Evolutionary conservation across 2,329 filamentous ascomycete species (phyloP).

Genomic region (Curvularia spicifera): DNA sequence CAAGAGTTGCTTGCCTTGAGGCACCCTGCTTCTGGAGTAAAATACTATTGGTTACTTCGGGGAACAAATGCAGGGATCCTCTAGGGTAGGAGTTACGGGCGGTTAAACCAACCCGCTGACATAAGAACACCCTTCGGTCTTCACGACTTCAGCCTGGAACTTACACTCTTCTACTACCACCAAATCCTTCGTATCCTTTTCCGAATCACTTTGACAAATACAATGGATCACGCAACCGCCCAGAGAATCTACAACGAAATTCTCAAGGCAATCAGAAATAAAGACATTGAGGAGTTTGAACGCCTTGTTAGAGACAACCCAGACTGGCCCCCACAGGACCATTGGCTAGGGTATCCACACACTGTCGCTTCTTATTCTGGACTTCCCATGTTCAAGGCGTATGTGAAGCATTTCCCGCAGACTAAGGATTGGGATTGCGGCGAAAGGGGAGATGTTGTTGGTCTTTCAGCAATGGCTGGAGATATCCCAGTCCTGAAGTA

Average conservation of each 20-base stretch:
- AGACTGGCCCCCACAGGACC: background rate
- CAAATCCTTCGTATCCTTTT: background rate
- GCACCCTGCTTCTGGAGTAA: background rate
- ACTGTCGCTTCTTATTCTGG: background rate
- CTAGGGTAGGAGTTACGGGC: background rate
- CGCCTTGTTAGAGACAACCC: background rate
- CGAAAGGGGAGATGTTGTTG: background rate
- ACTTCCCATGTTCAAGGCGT: slow-evolving; percentile 3
- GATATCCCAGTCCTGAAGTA: slow-evolving; percentile 1
- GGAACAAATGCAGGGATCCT: background rate
- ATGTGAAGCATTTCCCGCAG: slow-evolving; percentile 1
- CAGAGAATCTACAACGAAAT: background rate
- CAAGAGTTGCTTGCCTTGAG: background rate
- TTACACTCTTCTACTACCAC: background rate
- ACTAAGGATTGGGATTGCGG: slow-evolving; percentile 1
- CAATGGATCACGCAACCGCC: background rate
- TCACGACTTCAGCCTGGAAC: background rate
- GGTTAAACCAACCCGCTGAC: background rate
- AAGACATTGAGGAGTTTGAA: background rate
- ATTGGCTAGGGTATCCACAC: slow-evolving; percentile 1
- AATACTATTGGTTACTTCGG: background rate
- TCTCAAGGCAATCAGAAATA: background rate
- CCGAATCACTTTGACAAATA: background rate
- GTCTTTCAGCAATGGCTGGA: background rate
- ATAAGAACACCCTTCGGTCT: slow-evolving; percentile 1